These are phyloP conservation scores for Pseudocercospora cruenta DNA, from an alignment of 2,329 filamentous ascomycete species.

Conservation along the genomic window DNA sequence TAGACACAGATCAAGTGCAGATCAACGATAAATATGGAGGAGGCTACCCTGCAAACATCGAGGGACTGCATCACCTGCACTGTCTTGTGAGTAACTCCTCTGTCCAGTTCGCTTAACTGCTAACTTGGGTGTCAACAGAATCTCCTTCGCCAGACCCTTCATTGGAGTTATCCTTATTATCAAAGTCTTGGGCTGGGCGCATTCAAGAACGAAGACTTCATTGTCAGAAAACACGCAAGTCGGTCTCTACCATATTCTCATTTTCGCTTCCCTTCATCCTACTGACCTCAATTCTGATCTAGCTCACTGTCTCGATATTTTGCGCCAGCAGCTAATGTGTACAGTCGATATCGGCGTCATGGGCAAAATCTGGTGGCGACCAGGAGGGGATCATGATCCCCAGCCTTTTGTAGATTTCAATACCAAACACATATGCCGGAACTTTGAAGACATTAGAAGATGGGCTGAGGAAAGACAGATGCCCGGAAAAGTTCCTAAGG, in stretches of 20 bases:
- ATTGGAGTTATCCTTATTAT: constrained; percentile 65
- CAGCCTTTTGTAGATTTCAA: constrained; percentile 65
- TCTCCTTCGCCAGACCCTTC: constrained; percentile 60
- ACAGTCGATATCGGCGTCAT: constrained; percentile 63
- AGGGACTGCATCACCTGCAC: constrained; percentile 61
- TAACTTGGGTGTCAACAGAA: constrained; percentile 44
- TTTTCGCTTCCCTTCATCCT: neutral
- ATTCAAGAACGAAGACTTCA: constrained; percentile 55
- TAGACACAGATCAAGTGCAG: constrained; percentile 55
- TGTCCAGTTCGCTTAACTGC: neutral
- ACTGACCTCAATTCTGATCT: neutral
- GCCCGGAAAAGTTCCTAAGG: constrained; percentile 37
- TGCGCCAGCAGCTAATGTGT: constrained; percentile 68
- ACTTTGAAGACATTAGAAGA: constrained; percentile 56
- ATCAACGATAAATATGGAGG: constrained; percentile 59
- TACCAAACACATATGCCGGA: constrained; percentile 62
- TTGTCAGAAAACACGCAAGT: constrained; percentile 50
- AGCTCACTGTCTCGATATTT: constrained; percentile 64
- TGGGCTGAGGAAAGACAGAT: constrained; percentile 61
- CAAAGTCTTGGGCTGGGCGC: constrained; percentile 49
- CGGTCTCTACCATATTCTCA: constrained; percentile 36
- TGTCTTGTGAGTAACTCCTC: constrained; percentile 40
- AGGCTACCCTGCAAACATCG: constrained; percentile 61
- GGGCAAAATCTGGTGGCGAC: constrained; percentile 63
- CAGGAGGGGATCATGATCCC: constrained; percentile 31